A percentile compares a stretch with the other conserved stretches of the same genome.
Evolutionary conservation across 2,329 filamentous ascomycete genomes (phyloP).

Genomic region (Aspergillus calidoustus): DNA sequence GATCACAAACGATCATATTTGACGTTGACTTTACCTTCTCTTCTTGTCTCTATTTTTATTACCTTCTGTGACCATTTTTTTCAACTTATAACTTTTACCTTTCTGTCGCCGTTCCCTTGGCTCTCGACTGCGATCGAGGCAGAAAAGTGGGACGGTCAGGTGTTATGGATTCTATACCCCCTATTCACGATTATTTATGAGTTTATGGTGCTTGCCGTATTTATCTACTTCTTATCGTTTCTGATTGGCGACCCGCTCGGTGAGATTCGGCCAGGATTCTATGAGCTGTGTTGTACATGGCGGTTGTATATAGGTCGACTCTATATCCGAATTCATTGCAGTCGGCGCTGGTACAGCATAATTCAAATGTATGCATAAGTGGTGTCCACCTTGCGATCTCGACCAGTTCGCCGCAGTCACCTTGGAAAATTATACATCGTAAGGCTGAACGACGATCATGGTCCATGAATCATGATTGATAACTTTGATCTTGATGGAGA

Average conservation of each 20-base stretch:
- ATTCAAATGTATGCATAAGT: neutral
- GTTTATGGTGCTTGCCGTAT: slow-evolving; percentile 34
- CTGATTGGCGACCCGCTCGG: slow-evolving; percentile 19
- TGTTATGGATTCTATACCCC: slow-evolving; percentile 39
- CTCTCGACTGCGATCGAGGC: slow-evolving; percentile 13
- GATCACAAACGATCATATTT: slow-evolving; percentile 16
- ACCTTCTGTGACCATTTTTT: slow-evolving; percentile 20
- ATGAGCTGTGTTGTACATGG: slow-evolving; percentile 13
- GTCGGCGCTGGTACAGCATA: slow-evolving; percentile 11
- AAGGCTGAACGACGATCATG: neutral
- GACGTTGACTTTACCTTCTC: neutral
- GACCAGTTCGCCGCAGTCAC: neutral
- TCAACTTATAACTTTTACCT: slow-evolving; percentile 25
- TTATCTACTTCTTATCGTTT: slow-evolving; percentile 26
- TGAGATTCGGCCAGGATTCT: slow-evolving; percentile 11
- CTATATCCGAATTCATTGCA: slow-evolving; percentile 17
- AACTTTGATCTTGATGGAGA: neutral
- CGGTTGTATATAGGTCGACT: slow-evolving; percentile 19
- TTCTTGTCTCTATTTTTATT: slow-evolving; percentile 23
- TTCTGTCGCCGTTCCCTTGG: slow-evolving; percentile 19
- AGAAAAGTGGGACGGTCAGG: slow-evolving; percentile 17
- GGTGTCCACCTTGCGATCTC: slow-evolving; percentile 1
- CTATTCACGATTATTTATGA: slow-evolving; percentile 38
- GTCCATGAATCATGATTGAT: neutral
- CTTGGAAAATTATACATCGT: neutral